Conservation (phyloP, 768 basidiomycete species). For the Boletus subparvulus region DNA sequence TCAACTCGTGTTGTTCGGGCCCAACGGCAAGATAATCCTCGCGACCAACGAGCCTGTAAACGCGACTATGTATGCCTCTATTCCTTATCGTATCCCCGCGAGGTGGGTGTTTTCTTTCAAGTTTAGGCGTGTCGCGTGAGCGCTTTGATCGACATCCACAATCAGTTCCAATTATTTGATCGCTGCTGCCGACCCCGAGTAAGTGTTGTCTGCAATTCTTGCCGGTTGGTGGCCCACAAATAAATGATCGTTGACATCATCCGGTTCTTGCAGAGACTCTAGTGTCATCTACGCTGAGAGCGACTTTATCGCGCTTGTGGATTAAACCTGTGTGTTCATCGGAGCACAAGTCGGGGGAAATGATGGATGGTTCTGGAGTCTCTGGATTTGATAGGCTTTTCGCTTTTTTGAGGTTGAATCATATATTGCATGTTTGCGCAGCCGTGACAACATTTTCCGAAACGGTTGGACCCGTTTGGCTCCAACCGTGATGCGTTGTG, state of each 20-base stretch:
- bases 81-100: no score
- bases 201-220: background rate
- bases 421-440: no score
- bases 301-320: background rate
- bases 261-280: background rate
- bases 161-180: background rate
- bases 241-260: background rate
- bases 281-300: background rate
- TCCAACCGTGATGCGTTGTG: no score
- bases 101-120: background rate
- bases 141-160: background rate
- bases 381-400: no score
- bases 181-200: background rate
- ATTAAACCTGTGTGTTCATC: background rate
- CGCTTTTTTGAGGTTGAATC: no score
- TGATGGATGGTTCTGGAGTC: no score
- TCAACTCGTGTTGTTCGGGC: background rate
- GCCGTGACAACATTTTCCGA: no score
- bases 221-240: background rate
- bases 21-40: background rate
- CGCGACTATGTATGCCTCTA: background rate
- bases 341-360: background rate
- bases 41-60: background rate
- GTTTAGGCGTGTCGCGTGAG: background rate
- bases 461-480: no score